A percentile compares a stretch with the other conserved stretches of the same genome.
phyloP scores from a whole-genome alignment of 805 yeast species.

The Komagataella populi region DNA sequence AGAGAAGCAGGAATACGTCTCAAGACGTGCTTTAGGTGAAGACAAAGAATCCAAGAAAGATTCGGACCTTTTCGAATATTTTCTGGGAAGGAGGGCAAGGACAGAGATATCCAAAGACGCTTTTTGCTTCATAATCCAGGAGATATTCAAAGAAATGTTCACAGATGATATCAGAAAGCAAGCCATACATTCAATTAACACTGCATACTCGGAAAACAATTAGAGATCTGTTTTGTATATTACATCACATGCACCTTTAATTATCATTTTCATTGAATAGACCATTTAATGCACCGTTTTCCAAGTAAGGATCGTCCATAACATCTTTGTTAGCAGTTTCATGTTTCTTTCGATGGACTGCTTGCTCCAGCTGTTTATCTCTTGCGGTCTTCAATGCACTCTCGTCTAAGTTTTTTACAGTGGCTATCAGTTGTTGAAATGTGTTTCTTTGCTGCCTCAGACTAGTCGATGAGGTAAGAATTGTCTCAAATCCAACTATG shows the following conservation, averaged over 20 bases:
- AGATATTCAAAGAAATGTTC: conserved; percentile 11
- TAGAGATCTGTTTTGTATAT: not conserved
- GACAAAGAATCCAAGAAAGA: conserved; percentile 7
- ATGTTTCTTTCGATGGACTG: conserved; percentile 34
- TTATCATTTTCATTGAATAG: conserved; percentile 29
- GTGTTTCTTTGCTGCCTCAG: conserved; percentile 72
- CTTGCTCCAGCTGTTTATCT: conserved; percentile 40
- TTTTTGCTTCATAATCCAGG: conserved; percentile 13
- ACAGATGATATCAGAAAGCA: conserved; percentile 4
- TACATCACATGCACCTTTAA: not conserved
- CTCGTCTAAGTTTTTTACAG: conserved; percentile 36
- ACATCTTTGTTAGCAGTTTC: conserved; percentile 27
- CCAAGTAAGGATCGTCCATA: conserved; percentile 60
- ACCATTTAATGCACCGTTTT: conserved; percentile 51
- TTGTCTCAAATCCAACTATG: conserved; percentile 48
- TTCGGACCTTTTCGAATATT: conserved; percentile 10
- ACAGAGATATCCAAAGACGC: conserved; percentile 12
- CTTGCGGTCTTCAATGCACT: conserved; percentile 25
- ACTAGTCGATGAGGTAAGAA: conserved; percentile 50
- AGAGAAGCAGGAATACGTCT: conserved; percentile 14
- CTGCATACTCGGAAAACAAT: not conserved
- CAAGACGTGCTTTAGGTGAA: conserved; percentile 7
- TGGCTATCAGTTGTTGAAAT: conserved; percentile 60
- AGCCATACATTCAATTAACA: not conserved
- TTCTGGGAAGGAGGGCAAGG: conserved; percentile 15